Conservation (phyloP, 768 basidiomycete species). For the Hygrophorus russula region DNA sequence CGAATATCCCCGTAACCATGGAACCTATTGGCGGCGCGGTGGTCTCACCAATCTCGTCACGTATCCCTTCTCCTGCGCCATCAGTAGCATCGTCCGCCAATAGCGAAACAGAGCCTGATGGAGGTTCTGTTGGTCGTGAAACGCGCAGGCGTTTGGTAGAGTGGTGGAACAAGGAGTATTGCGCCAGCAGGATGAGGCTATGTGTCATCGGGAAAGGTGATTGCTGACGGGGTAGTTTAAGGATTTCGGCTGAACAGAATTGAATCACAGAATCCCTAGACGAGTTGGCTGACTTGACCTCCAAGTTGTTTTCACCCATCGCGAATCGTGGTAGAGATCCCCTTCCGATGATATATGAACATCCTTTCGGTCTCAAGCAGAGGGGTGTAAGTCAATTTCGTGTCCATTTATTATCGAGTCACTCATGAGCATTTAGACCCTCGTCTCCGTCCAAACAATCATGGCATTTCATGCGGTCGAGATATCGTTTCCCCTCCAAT, state of each 20-base stretch:
- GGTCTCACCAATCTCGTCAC: slow-evolving; percentile 39
- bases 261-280: slow-evolving; percentile 56
- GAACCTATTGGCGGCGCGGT: slow-evolving; percentile 19
- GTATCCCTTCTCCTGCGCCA: slow-evolving; percentile 46
- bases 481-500: slow-evolving; percentile 67
- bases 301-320: slow-evolving; percentile 62
- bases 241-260: neutral
- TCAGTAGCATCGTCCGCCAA: slow-evolving; percentile 35
- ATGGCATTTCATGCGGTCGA: slow-evolving; percentile 81
- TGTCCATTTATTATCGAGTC: slow-evolving; percentile 7
- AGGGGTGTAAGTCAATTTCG: slow-evolving; percentile 44
- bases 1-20: slow-evolving; percentile 15
- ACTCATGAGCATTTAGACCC: slow-evolving; percentile 36
- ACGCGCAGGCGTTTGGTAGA: slow-evolving; percentile 68
- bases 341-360: slow-evolving; percentile 55
- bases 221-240: neutral
- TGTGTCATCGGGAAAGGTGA: slow-evolving; percentile 73
- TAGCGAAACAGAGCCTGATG: slow-evolving; percentile 59
- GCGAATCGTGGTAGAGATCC: slow-evolving; percentile 48
- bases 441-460: slow-evolving; percentile 81
- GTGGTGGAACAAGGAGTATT: slow-evolving; percentile 80
- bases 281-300: slow-evolving; percentile 51
- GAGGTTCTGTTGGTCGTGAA: slow-evolving; percentile 70
- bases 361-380: slow-evolving; percentile 64
- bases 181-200: slow-evolving; percentile 71